These are phyloP conservation scores for Ephemerocybe angulata DNA, from an alignment of 768 basidiomycete genomes.

Conservation along the genomic window DNA sequence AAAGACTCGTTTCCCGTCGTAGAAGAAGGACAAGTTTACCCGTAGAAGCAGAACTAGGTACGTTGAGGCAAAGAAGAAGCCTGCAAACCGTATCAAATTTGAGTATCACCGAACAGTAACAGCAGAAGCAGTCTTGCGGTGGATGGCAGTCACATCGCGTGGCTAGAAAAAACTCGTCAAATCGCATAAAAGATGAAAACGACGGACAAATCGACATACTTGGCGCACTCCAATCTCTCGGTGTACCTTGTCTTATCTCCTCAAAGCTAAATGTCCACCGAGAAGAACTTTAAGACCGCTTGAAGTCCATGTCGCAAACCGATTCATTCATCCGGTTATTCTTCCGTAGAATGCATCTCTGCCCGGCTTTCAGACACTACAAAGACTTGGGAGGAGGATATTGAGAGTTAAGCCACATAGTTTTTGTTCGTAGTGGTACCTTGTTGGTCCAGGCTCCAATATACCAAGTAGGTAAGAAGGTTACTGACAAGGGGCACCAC, in stretches of 20 bases:
- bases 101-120: slow-evolving; percentile 4
- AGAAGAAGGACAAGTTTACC: slow-evolving; percentile 1
- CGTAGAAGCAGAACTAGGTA: not conserved
- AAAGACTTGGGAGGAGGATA: too few species aligned
- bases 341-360: not conserved
- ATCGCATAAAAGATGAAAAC: not conserved
- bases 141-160: slow-evolving; percentile 2
- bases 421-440: not conserved
- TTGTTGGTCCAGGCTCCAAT: slow-evolving; percentile 1
- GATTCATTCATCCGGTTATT: slow-evolving; percentile 2
- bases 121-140: not conserved
- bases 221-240: not conserved
- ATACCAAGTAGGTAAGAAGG: slow-evolving; percentile 1
- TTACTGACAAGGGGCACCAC: slow-evolving; percentile 2
- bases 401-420: too few species aligned
- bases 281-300: slow-evolving; percentile 1
- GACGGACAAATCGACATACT: slow-evolving; percentile 3
- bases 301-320: not conserved
- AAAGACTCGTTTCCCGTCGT: not conserved
- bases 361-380: not conserved
- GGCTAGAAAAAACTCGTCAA: not conserved
- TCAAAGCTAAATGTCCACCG: not conserved
- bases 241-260: slow-evolving; percentile 2
- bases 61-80: not conserved
- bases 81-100: not conserved